Percentiles rank a stretch among this genome's conserved stretches.
phyloP scores from a whole-genome alignment of 2,329 filamentous ascomycete genomes.

The Epicoccum sorghinum region DNA sequence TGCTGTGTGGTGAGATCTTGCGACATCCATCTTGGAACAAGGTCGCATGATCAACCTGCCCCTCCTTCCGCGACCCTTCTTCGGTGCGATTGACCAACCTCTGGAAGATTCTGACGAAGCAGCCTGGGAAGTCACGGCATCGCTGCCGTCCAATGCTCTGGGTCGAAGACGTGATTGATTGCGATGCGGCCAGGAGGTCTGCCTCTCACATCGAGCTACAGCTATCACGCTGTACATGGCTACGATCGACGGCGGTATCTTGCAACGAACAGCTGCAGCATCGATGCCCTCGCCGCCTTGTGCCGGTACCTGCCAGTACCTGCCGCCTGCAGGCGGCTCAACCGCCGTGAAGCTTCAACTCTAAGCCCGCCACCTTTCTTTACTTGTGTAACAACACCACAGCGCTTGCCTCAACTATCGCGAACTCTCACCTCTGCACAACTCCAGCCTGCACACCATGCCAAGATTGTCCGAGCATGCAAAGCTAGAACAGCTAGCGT shows the following conservation, averaged over 20 bases:
- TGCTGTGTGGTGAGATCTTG: conserved; percentile 20
- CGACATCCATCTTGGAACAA: conserved; percentile 17
- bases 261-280: conserved; percentile 2
- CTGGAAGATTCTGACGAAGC: conserved; percentile 31
- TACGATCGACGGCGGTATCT: conserved; percentile 10
- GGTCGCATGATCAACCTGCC: conserved; percentile 38
- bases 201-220: conserved; percentile 14
- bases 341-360: conserved; percentile 18
- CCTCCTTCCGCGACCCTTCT: conserved; percentile 27
- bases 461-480: conserved; percentile 31
- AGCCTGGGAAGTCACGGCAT: conserved; percentile 18
- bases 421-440: conserved; percentile 34
- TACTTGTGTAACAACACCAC: conserved; percentile 24
- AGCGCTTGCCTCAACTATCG: conserved; percentile 22
- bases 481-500: conserved; percentile 32
- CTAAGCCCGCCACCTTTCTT: conserved; percentile 12
- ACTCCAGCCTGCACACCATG: conserved; percentile 30
- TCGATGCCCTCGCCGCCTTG: background rate
- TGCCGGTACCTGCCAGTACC: conserved; percentile 12
- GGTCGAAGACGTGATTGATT: conserved; percentile 16
- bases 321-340: conserved; percentile 17
- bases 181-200: conserved; percentile 9
- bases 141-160: conserved; percentile 14
- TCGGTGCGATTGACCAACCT: conserved; percentile 24
- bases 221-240: conserved; percentile 17